Percentiles rank a stretch among this genome's conserved stretches.
phyloP scores from a whole-genome alignment of 495 filamentous ascomycete species.

The Xylaria cubensis region DNA sequence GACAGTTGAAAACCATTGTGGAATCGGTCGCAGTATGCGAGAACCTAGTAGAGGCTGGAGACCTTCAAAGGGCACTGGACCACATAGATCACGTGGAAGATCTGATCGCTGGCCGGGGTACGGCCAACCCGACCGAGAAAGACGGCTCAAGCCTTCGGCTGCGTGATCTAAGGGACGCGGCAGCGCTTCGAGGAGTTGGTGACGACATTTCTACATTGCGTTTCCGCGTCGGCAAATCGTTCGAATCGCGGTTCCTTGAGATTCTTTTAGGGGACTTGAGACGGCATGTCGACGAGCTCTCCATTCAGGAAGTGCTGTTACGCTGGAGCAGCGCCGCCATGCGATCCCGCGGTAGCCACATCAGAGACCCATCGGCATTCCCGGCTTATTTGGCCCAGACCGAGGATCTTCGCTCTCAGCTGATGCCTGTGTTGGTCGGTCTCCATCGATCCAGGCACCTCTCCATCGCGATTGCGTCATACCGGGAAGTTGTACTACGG shows the following conservation, averaged over 20 bases:
- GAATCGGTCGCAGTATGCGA: constrained; percentile 79
- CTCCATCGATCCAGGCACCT: constrained; percentile 80
- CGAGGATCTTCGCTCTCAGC: constrained; percentile 68
- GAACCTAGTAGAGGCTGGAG: constrained; percentile 76
- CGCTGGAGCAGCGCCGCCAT: constrained; percentile 69
- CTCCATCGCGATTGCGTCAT: constrained; percentile 78
- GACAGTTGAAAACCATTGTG: constrained; percentile 80
- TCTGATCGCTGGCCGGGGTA: constrained; percentile 68
- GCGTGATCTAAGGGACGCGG: constrained; percentile 78
- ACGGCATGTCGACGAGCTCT: constrained; percentile 79
- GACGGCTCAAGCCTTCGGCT: constrained; percentile 48
- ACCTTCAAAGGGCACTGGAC: constrained; percentile 79
- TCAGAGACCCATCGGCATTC: constrained; percentile 67
- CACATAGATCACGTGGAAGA: constrained; percentile 77
- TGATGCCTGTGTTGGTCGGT: constrained; percentile 74
- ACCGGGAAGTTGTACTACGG: constrained; percentile 83
- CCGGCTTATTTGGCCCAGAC: constrained; percentile 77
- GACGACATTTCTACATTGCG: constrained; percentile 77
- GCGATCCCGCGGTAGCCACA: constrained; percentile 66
- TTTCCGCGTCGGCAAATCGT: constrained; percentile 82
- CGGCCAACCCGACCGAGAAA: constrained; percentile 16
- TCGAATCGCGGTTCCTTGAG: constrained; percentile 80
- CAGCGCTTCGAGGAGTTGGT: constrained; percentile 80
- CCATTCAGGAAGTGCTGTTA: constrained; percentile 73
- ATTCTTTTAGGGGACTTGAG: constrained; percentile 80